Evolutionary conservation across 768 basidiomycete genomes (phyloP), one percentile per base, ranked within the genome.

Genomic region (Macrocybe gigantea): DNA sequence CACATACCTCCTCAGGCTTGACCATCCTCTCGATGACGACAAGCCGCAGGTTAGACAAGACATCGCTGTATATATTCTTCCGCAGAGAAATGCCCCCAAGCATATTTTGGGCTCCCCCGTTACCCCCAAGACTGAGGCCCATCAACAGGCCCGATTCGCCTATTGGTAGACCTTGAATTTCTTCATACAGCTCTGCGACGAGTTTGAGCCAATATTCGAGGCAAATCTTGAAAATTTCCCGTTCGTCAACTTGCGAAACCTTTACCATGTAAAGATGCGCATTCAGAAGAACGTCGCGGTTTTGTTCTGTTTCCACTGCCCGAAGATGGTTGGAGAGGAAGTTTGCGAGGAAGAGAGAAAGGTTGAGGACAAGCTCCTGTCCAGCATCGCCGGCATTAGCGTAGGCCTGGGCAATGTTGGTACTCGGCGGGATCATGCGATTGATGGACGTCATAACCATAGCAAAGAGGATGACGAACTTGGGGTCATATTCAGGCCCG

Each of bases 1-100:
- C 12, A 64, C 77, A 36, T 51, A 93, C 95, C 80, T 99, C 96
- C 66, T 99, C 96, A 5, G 96, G 96, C 64, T 98, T 99, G 54
- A 97, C 96, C 96, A 99, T 99, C 58, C 91, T 80, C 69, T 97
- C 95, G 56, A 98, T 95, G 60, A 99, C 93, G 39, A 98, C 95
- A 50, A 97, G 67, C 38, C 96, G 80, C 57, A 99, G 64, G 64
- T 99, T 96, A 31, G 88, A 93, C 45, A 99, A 72, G 8, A 99
- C 93, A 55, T 98, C 94, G 51, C 85, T 84, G 62, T 98, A 99
- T 51, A 96, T 88, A 63, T 92, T 92, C 77, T 97, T 94, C 56
- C 96, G 73, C 56, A 94, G 63, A 2, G 86, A 79, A 73, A 88
- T 82, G 42, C 86, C 84, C 52, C 79, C 82, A 22, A 90, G 69